phyloP scores from a whole-genome alignment of 2,329 filamentous ascomycete genomes.

The Aureobasidium subglaciale region DNA sequence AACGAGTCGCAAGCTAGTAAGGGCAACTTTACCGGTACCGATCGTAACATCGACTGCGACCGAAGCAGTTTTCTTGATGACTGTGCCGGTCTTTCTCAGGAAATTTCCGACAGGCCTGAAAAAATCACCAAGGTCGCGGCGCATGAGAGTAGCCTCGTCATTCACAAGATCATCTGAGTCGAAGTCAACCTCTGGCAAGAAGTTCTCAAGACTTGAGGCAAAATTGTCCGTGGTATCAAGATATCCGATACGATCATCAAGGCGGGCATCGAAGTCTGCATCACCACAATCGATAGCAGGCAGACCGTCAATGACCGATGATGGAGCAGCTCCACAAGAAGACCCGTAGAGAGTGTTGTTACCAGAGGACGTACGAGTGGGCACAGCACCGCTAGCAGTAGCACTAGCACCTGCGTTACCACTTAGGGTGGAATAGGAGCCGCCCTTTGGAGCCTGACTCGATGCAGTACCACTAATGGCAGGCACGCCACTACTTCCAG shows the following conservation, averaged over 20 bases:
- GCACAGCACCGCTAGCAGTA: background rate
- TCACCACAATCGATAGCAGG: conserved; percentile 1
- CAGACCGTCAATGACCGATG: background rate
- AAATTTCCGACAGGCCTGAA: background rate
- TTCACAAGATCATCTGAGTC: background rate
- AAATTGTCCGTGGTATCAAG: background rate
- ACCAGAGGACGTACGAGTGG: background rate
- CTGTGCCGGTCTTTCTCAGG: too few species aligned
- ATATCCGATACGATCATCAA: conserved; percentile 5
- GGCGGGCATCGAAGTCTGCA: background rate
- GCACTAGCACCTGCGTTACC: background rate
- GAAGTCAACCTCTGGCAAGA: background rate
- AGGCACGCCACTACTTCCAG: background rate
- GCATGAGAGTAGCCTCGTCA: background rate
- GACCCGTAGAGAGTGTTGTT: background rate
- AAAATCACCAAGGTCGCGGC: background rate
- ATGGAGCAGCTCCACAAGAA: background rate
- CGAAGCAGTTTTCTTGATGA: background rate
- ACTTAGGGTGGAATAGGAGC: background rate
- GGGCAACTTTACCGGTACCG: background rate
- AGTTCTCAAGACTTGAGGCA: background rate
- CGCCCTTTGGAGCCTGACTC: background rate
- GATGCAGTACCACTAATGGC: background rate
- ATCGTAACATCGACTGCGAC: background rate
- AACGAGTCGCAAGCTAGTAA: background rate